These are phyloP conservation scores for Ormosia emarginata DNA, from an alignment of 306 rosid genomes.

Conservation along the genomic window DNA sequence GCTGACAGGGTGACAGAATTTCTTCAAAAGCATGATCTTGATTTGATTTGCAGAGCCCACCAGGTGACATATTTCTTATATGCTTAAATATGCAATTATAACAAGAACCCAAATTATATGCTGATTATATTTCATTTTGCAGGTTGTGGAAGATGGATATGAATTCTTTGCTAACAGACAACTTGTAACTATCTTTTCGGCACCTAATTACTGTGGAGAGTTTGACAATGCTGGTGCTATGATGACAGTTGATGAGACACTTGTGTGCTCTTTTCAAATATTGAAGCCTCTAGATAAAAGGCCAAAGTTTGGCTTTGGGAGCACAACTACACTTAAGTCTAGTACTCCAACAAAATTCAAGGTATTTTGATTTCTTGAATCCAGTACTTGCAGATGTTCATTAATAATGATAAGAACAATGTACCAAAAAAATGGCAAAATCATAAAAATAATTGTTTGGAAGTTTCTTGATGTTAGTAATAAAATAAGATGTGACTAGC, in stretches of 20 bases:
- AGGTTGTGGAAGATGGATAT: slow-evolving; percentile 95
- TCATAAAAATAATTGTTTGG: not conserved
- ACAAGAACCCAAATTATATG: not conserved
- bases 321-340: slow-evolving; percentile 30
- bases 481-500: not conserved
- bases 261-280: slow-evolving; percentile 79
- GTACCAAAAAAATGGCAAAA: not conserved
- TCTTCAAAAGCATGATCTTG: slow-evolving; percentile 65
- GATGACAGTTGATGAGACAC: slow-evolving; percentile 76
- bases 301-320: slow-evolving; percentile 52
- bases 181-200: slow-evolving; percentile 85
- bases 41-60: slow-evolving; percentile 85
- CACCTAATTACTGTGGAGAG: slow-evolving; percentile 94
- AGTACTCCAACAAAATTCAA: slow-evolving; percentile 37
- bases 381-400: not conserved
- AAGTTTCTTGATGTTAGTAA: not conserved
- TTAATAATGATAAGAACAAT: not conserved
- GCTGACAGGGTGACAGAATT: slow-evolving; percentile 60
- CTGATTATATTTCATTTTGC: slow-evolving; percentile 17
- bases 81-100: not conserved
- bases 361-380: slow-evolving; percentile 41
- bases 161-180: slow-evolving; percentile 78
- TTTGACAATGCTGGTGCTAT: slow-evolving; percentile 91
- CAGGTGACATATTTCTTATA: slow-evolving; percentile 46
- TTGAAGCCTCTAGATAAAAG: slow-evolving; percentile 67